Percentiles rank a stretch among this genome's conserved stretches.
These are phyloP conservation scores for Beverwykella pulmonaria DNA, from an alignment of 495 filamentous ascomycete species.

Conservation along the genomic window DNA sequence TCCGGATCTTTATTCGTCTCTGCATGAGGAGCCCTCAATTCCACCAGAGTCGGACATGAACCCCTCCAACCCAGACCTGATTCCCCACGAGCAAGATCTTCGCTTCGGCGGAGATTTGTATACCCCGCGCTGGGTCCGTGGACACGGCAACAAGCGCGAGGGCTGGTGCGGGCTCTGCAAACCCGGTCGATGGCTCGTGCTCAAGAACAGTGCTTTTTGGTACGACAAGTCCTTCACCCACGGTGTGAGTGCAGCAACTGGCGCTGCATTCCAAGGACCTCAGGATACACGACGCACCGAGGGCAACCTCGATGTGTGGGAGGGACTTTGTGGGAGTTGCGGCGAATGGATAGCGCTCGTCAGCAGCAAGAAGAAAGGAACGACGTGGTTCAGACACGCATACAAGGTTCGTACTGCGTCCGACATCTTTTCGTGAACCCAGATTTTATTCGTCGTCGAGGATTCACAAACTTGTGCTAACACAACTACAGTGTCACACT, in stretches of 20 bases:
- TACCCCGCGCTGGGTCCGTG: slow-evolving; percentile 76
- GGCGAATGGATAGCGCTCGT: slow-evolving; percentile 77
- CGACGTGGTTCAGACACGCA: slow-evolving; percentile 81
- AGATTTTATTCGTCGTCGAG: slow-evolving; percentile 2
- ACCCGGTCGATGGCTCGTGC: slow-evolving; percentile 75
- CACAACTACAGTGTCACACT: slow-evolving; percentile 64
- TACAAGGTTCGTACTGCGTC: slow-evolving; percentile 65
- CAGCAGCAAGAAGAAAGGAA: slow-evolving; percentile 84
- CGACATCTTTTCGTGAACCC: slow-evolving; percentile 9
- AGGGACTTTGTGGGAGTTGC: slow-evolving; percentile 75
- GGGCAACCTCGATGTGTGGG: slow-evolving; percentile 79
- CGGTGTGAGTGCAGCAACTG: slow-evolving; percentile 77
- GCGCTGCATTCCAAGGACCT: slow-evolving; percentile 71
- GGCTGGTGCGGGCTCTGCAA: slow-evolving; percentile 86
- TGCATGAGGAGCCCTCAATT: slow-evolving; percentile 66
- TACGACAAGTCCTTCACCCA: slow-evolving; percentile 84
- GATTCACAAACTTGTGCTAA: slow-evolving; percentile 43
- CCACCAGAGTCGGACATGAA: slow-evolving; percentile 77
- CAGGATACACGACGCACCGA: slow-evolving; percentile 72
- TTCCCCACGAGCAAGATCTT: slow-evolving; percentile 74
- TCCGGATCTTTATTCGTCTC: slow-evolving; percentile 71
- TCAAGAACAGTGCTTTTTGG: slow-evolving; percentile 86
- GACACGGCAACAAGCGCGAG: slow-evolving; percentile 79
- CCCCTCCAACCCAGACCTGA: slow-evolving; percentile 67
- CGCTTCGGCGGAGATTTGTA: slow-evolving; percentile 77